Percentiles rank a stretch among this genome's conserved stretches.
Evolutionary conservation across 2,329 filamentous ascomycete species (phyloP).

Genomic region (Sarocladiaceae sp.): DNA sequence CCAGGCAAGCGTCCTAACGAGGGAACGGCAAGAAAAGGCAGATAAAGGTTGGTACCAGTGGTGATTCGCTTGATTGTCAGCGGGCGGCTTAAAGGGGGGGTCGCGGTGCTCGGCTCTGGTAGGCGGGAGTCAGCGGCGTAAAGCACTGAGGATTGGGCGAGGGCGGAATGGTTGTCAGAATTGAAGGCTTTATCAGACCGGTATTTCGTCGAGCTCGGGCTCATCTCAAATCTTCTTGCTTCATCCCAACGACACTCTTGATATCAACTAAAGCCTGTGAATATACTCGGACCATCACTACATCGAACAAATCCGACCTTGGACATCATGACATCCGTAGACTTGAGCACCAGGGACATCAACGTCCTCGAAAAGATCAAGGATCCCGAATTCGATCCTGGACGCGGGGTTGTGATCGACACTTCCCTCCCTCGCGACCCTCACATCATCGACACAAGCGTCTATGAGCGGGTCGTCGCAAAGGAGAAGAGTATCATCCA

Average conservation of each 20-base stretch:
- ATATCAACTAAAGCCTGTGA: too few relatives aligned
- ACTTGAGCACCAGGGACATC: slow-evolving; percentile 54
- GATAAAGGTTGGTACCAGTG: background rate
- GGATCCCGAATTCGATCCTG: slow-evolving; percentile 60
- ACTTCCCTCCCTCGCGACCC: slow-evolving; percentile 52
- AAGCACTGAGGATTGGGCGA: background rate
- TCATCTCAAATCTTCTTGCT: background rate
- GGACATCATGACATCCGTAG: slow-evolving; percentile 46
- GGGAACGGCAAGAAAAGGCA: background rate
- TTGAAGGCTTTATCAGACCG: background rate
- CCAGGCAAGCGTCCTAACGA: background rate
- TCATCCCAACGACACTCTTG: too few relatives aligned
- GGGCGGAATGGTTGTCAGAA: background rate
- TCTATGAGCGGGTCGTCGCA: slow-evolving; percentile 47
- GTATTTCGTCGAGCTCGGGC: background rate
- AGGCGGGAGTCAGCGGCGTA: background rate
- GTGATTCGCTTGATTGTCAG: background rate
- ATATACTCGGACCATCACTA: too few relatives aligned
- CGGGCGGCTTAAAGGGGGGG: slow-evolving; percentile 5
- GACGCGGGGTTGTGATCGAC: slow-evolving; percentile 50
- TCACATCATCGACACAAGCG: slow-evolving; percentile 43
- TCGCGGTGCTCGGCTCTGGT: background rate
- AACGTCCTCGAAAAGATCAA: slow-evolving; percentile 63
- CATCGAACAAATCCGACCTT: slow-evolving; percentile 14
- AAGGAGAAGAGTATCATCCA: slow-evolving; percentile 51